phyloP scores from a whole-genome alignment of 1,284 basidiomycete genomes.

The Garcileccinum viscosum region DNA sequence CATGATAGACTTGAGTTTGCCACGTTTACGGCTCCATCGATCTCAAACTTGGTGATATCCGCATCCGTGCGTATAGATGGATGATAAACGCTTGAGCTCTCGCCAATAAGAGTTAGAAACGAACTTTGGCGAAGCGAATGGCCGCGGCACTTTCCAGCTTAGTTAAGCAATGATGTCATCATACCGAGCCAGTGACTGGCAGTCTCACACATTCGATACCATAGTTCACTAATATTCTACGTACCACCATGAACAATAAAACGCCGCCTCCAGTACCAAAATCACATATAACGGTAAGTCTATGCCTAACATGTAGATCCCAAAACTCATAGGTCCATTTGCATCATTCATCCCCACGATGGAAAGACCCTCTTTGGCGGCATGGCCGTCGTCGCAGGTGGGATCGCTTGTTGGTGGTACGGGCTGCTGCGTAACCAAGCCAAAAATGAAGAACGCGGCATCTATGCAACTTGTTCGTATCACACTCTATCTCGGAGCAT shows the following conservation, averaged over 20 bases:
- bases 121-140: too few relatives aligned
- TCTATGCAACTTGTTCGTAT: constrained; percentile 23
- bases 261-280: constrained; percentile 18
- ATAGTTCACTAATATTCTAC: too few relatives aligned
- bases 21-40: too few relatives aligned
- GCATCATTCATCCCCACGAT: background rate
- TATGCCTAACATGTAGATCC: background rate
- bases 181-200: too few relatives aligned
- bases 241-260: constrained; percentile 18
- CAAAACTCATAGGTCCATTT: background rate
- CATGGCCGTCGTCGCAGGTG: constrained; percentile 17
- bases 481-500: background rate
- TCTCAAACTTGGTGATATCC: too few relatives aligned
- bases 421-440: constrained; percentile 21
- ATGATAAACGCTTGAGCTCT: too few relatives aligned
- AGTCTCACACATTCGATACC: too few relatives aligned
- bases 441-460: constrained; percentile 20
- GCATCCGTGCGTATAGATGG: too few relatives aligned
- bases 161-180: too few relatives aligned
- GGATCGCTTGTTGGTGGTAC: constrained; percentile 28
- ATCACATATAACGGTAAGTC: constrained; percentile 15
- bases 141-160: too few relatives aligned
- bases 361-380: constrained; percentile 36
- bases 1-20: too few relatives aligned
- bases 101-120: too few relatives aligned